Conservation (phyloP, 192 early-diverging fungal species). For the Coemansia sp. region DNA sequence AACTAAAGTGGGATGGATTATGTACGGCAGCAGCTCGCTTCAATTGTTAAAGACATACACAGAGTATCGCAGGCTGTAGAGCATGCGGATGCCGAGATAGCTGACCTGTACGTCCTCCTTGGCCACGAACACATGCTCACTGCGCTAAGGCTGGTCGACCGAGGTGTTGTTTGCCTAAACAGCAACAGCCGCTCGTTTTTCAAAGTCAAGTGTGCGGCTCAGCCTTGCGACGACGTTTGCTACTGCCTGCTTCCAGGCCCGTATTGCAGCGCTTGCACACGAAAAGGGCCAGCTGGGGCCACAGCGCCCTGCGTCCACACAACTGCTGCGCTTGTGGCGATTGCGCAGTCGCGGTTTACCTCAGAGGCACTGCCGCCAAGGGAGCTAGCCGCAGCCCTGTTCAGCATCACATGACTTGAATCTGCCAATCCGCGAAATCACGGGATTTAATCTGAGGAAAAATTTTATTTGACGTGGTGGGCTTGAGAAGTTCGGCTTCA, state of each 20-base stretch:
- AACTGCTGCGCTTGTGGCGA: slow-evolving; percentile 41
- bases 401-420: slow-evolving; percentile 17
- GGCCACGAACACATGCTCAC: slow-evolving; percentile 32
- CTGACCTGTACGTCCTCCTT: slow-evolving; percentile 40
- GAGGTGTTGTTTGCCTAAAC: slow-evolving; percentile 43
- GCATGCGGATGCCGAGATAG: not conserved
- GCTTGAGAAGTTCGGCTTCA: not conserved
- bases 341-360: slow-evolving; percentile 36
- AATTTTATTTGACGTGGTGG: not conserved
- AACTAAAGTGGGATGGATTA: slow-evolving; percentile 31
- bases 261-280: slow-evolving; percentile 38
- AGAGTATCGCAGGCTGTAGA: not conserved
- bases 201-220: slow-evolving; percentile 11
- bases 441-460: not conserved
- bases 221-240: slow-evolving; percentile 21
- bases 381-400: slow-evolving; percentile 38
- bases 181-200: slow-evolving; percentile 39
- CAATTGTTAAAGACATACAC: slow-evolving; percentile 35
- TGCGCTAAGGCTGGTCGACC: slow-evolving; percentile 42
- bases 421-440: slow-evolving; percentile 4
- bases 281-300: not conserved
- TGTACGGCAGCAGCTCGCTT: slow-evolving; percentile 44
- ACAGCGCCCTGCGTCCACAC: slow-evolving; percentile 36
- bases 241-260: slow-evolving; percentile 52
- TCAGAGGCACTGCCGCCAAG: slow-evolving; percentile 27